phyloP scores from a whole-genome alignment of 805 yeast genomes.

The Wickerhamiella hasegawae region DNA sequence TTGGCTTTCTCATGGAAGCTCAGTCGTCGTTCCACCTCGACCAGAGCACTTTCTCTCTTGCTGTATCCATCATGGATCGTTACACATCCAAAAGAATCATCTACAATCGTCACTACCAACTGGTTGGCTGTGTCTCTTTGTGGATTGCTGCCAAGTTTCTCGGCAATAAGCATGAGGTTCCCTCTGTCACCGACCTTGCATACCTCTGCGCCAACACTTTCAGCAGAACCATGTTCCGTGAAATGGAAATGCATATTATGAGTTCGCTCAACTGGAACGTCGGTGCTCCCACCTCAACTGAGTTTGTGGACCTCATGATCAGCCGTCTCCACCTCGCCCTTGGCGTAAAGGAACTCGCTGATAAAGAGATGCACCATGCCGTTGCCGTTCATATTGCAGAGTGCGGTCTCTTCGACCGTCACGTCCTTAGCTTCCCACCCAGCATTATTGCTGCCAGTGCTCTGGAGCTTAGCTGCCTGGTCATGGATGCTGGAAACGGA shows the following conservation, averaged over 20 bases:
- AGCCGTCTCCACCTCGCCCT: slow-evolving; percentile 5
- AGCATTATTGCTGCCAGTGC: slow-evolving; percentile 23
- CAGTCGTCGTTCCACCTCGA: slow-evolving; percentile 44
- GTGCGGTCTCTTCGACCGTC: slow-evolving; percentile 20
- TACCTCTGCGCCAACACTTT: slow-evolving; percentile 54
- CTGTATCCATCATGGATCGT: slow-evolving; percentile 69
- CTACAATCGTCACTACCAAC: slow-evolving; percentile 69
- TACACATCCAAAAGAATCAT: slow-evolving; percentile 82
- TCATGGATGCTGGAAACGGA: slow-evolving; percentile 11
- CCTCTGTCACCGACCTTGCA: slow-evolving; percentile 55
- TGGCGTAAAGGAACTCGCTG: slow-evolving; percentile 1
- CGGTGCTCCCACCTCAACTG: slow-evolving; percentile 42
- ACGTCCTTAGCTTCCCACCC: slow-evolving; percentile 18
- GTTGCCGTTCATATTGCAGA: slow-evolving; percentile 22
- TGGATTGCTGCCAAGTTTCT: slow-evolving; percentile 86
- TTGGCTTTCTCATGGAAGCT: slow-evolving; percentile 62
- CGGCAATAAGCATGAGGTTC: slow-evolving; percentile 60
- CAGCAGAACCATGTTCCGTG: slow-evolving; percentile 43
- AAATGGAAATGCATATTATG: slow-evolving; percentile 65
- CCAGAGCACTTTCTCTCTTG: slow-evolving; percentile 51
- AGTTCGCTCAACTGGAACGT: slow-evolving; percentile 59
- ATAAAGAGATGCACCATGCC: slow-evolving; percentile 12
- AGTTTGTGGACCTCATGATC: slow-evolving; percentile 23
- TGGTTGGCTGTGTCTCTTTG: slow-evolving; percentile 78
- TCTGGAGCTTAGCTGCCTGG: slow-evolving; percentile 19